Evolutionary conservation across 306 rosid species (phyloP).

Genomic region (Gastrolobium villosum): DNA sequence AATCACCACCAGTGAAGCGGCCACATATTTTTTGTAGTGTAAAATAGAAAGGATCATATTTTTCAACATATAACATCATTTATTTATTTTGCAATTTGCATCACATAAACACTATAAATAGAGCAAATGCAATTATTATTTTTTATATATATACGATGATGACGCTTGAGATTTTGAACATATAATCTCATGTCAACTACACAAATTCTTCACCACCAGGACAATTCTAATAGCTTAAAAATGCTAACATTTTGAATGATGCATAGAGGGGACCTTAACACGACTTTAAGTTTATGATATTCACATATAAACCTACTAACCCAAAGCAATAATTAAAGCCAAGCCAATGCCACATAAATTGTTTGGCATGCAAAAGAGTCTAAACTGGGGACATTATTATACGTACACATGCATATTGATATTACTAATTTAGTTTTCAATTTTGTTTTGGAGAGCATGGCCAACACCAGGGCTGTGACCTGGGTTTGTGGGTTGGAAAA

Average conservation of each 20-base stretch:
- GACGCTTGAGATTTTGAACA: too few species aligned
- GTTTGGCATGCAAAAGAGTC: neutral
- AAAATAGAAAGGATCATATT: too few species aligned
- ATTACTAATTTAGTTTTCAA: slow-evolving; percentile 21
- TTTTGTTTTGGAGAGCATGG: slow-evolving; percentile 41
- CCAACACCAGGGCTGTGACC: slow-evolving; percentile 68
- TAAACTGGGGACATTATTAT: neutral
- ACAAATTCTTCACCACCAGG: too few species aligned
- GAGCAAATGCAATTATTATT: neutral
- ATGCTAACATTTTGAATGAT: neutral
- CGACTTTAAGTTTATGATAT: neutral
- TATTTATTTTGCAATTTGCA: neutral
- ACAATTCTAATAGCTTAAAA: too few species aligned
- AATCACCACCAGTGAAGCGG: too few species aligned
- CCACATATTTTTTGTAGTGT: too few species aligned
- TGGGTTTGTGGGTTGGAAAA: slow-evolving; percentile 51
- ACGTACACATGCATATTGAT: neutral
- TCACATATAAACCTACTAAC: neutral
- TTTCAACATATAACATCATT: neutral
- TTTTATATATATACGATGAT: too few species aligned
- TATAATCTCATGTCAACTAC: too few species aligned
- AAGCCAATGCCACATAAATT: neutral
- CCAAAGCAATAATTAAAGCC: neutral
- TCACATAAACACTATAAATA: neutral
- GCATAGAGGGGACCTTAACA: neutral